Evolutionary conservation across 23 red algal species (phyloP).

Genomic region (Gracilaria domingensis): DNA sequence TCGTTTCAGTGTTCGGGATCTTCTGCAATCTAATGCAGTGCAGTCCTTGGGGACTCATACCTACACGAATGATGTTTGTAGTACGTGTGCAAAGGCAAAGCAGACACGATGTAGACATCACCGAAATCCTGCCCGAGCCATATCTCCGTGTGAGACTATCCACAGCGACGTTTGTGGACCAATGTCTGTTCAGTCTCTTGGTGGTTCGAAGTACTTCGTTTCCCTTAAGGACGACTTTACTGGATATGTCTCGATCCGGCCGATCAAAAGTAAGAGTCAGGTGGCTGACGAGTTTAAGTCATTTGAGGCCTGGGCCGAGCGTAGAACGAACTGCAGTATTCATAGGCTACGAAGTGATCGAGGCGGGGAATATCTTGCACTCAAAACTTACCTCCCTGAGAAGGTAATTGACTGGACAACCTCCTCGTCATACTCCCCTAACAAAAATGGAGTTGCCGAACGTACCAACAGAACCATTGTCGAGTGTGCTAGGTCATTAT

Average conservation of each 20-base stretch:
- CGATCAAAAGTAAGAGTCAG: constrained; percentile 21
- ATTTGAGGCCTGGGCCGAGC: constrained; percentile 24
- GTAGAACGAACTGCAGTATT: background rate
- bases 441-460: constrained; percentile 43
- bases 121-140: too few species aligned
- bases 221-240: constrained; percentile 38
- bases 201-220: too few species aligned
- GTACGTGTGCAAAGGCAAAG: too few species aligned
- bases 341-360: constrained; percentile 16
- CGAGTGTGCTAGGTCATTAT: constrained; percentile 8
- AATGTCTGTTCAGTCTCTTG: too few species aligned
- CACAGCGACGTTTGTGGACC: too few species aligned
- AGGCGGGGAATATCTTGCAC: constrained; percentile 6
- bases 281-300: constrained; percentile 12
- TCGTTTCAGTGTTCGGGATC: background rate
- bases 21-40: constrained; percentile 8
- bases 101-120: too few species aligned
- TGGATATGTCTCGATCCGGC: background rate
- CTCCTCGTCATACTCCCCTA: background rate
- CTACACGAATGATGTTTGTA: too few species aligned
- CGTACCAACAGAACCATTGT: constrained; percentile 5
- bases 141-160: too few species aligned
- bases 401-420: background rate
- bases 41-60: too few species aligned
- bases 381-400: background rate